phyloP scores from a whole-genome alignment of 108 stramenopile species.

The Bacterosira constricta region DNA sequence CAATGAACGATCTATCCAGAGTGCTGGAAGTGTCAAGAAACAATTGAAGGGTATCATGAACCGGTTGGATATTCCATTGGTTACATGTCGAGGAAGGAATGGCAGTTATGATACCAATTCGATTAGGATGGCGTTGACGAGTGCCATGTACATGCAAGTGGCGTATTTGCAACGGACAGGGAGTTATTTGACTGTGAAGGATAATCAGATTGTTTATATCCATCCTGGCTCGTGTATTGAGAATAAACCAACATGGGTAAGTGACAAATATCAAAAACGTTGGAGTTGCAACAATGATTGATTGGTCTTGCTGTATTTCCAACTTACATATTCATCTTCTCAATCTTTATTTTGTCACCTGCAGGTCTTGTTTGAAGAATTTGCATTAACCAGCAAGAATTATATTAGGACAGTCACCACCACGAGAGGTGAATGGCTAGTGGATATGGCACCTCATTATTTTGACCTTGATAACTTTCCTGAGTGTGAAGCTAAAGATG shows the following conservation, averaged over 20 bases:
- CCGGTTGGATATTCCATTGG: conserved; percentile 83
- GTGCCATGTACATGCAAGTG: conserved; percentile 96
- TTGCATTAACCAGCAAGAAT: conserved; percentile 97
- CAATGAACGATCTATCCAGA: conserved; percentile 91
- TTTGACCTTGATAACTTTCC: conserved; percentile 98
- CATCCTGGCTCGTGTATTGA: conserved; percentile 94
- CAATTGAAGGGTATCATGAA: conserved; percentile 93
- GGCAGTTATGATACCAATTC: conserved; percentile 85
- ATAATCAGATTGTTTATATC: conserved; percentile 96
- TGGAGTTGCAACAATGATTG: neutral
- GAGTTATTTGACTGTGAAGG: conserved; percentile 97
- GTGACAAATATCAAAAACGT: too few species aligned
- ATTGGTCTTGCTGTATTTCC: neutral
- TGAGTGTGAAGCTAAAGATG: conserved; percentile 90
- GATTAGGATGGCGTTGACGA: conserved; percentile 90
- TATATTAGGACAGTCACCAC: conserved; percentile 97
- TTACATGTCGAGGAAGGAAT: conserved; percentile 80
- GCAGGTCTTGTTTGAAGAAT: conserved; percentile 95
- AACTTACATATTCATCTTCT: neutral
- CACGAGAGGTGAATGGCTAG: conserved; percentile 94
- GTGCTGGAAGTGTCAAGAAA: conserved; percentile 89
- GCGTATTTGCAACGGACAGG: conserved; percentile 94
- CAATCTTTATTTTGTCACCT: neutral
- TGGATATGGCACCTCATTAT: conserved; percentile 97
- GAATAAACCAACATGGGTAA: conserved; percentile 92